Conservation (phyloP, 305 asterid genomes). For the Coffea humblotiana region DNA sequence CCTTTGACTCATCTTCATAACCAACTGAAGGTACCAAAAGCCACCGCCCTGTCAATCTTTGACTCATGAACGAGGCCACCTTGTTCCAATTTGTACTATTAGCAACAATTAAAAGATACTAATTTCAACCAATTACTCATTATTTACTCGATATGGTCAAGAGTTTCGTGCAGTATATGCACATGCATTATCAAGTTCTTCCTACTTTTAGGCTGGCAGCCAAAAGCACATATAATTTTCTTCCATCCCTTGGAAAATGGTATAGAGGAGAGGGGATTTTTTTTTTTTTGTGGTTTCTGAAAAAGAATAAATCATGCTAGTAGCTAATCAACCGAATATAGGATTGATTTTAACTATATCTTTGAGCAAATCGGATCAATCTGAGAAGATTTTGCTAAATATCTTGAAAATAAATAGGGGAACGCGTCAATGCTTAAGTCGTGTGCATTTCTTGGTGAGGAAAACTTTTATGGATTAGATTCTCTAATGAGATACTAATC, state of each 20-base stretch:
- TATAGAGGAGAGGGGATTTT: too few species aligned
- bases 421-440: neutral
- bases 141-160: neutral
- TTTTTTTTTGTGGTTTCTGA: too few species aligned
- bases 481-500: neutral
- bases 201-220: neutral
- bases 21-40: neutral
- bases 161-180: neutral
- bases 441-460: neutral
- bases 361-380: neutral
- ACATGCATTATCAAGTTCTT: neutral
- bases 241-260: too few species aligned
- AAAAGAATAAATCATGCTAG: too few species aligned
- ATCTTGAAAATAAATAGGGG: neutral
- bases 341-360: neutral
- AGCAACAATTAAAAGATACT: neutral
- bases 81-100: neutral
- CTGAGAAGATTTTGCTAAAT: neutral
- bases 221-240: too few species aligned
- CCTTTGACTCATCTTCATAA: neutral
- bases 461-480: constrained; percentile 1
- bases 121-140: too few species aligned
- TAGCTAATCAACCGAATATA: too few species aligned
- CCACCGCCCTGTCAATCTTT: neutral
- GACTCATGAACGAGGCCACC: too few species aligned